Evolutionary conservation across 768 basidiomycete genomes (phyloP).

Genomic region (Amanita molliuscula): DNA sequence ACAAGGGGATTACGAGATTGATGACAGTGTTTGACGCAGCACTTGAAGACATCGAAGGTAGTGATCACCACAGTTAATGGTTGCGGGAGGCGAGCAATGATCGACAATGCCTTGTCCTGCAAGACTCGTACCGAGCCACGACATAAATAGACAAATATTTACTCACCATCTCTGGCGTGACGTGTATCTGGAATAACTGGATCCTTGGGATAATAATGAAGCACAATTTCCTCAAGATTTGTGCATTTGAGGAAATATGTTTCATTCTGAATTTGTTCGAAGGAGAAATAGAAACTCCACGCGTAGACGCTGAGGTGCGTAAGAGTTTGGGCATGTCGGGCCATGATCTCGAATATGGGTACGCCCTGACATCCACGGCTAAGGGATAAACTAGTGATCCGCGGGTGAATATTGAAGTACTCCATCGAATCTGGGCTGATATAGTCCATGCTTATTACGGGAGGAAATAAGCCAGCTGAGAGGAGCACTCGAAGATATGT

Average conservation of each 20-base stretch:
- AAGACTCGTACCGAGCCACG: background rate
- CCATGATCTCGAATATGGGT: background rate
- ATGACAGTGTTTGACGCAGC: background rate
- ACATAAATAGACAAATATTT: background rate
- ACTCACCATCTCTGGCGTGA: background rate
- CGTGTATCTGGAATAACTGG: background rate
- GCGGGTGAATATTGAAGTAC: background rate
- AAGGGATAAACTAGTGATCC: background rate
- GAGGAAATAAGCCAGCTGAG: background rate
- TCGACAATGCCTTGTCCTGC: background rate
- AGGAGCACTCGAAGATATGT: background rate
- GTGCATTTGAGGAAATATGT: background rate
- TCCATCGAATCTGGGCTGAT: background rate
- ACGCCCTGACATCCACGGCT: background rate
- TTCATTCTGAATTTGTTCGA: background rate
- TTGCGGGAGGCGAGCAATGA: background rate
- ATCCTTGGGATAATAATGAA: background rate
- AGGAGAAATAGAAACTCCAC: background rate
- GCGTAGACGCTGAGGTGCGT: background rate
- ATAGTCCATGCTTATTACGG: background rate
- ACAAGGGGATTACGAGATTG: background rate
- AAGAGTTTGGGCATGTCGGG: background rate
- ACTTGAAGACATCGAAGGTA: background rate
- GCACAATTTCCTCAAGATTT: background rate
- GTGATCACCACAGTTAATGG: background rate